These are phyloP conservation scores for Phytophthora cactorum DNA, from an alignment of 352 stramenopile genomes.

Conservation along the genomic window DNA sequence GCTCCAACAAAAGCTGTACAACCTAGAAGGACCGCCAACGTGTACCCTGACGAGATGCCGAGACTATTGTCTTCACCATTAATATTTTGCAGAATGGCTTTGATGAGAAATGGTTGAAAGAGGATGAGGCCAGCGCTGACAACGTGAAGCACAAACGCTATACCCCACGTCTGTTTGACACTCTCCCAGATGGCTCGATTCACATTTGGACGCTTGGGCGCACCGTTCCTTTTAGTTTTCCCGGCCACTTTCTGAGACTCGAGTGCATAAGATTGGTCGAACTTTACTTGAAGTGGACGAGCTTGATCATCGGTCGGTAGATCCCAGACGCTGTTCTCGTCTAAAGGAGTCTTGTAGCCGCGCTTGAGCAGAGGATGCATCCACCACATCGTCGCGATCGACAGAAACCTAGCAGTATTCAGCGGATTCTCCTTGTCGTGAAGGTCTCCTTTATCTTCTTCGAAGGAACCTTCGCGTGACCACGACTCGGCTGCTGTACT, in stretches of 20 bases:
- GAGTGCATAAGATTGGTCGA: not conserved
- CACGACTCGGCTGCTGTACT: conserved; percentile 1
- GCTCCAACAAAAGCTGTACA: conserved; percentile 46
- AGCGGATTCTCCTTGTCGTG: conserved; percentile 28
- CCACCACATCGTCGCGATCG: conserved; percentile 62
- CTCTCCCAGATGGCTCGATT: conserved; percentile 51
- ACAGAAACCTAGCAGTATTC: conserved; percentile 46
- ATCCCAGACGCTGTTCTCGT: conserved; percentile 49
- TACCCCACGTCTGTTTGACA: conserved; percentile 7
- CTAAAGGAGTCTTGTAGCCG: conserved; percentile 42
- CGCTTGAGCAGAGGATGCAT: conserved; percentile 48
- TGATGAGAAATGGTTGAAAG: conserved; percentile 55
- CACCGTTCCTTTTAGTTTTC: not conserved
- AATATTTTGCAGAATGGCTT: conserved; percentile 57
- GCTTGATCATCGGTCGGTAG: conserved; percentile 50
- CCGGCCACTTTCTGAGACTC: not conserved
- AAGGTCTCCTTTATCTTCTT: not conserved
- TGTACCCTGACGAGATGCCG: conserved; percentile 57
- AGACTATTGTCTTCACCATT: conserved; percentile 44
- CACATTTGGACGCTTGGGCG: conserved; percentile 37
- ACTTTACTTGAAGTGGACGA: conserved; percentile 32
- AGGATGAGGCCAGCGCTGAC: conserved; percentile 4
- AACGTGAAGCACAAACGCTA: conserved; percentile 3
- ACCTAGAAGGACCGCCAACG: conserved; percentile 46
- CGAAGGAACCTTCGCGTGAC: not conserved